Percentiles rank a stretch among this genome's conserved stretches.
These are phyloP conservation scores for Glycine soja DNA, from an alignment of 306 rosid genomes.

Conservation along the genomic window DNA sequence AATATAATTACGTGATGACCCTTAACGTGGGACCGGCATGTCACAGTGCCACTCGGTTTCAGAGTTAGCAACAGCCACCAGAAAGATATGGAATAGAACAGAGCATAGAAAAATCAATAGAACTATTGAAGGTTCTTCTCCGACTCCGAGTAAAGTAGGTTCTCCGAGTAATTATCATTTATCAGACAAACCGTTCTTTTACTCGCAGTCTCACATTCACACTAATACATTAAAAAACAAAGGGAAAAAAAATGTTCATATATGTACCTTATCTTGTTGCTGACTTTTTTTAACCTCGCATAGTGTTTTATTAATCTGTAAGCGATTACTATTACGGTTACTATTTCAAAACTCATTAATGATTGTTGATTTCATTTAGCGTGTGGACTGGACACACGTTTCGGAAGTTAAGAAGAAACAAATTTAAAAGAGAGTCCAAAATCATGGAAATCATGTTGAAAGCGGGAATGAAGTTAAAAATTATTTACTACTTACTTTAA, in stretches of 20 bases:
- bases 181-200: not conserved
- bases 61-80: not conserved
- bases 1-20: slow-evolving; percentile 37
- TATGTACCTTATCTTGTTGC: not conserved
- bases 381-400: too few species aligned
- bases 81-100: not conserved
- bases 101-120: not conserved
- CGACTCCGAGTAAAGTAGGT: slow-evolving; percentile 36
- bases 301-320: too few species aligned
- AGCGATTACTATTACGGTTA: too few species aligned
- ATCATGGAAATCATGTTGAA: too few species aligned
- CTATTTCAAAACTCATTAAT: too few species aligned
- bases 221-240: not conserved
- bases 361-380: too few species aligned
- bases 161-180: not conserved
- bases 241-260: not conserved
- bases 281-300: not conserved
- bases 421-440: too few species aligned
- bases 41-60: slow-evolving; percentile 42
- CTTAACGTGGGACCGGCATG: slow-evolving; percentile 39
- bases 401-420: too few species aligned
- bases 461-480: too few species aligned
- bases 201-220: not conserved
- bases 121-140: slow-evolving; percentile 22
- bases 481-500: not conserved